Evolutionary conservation across 768 basidiomycete genomes (phyloP), one percentile per base, ranked within the genome.

Genomic region (Macrolepiota dolichaula): DNA sequence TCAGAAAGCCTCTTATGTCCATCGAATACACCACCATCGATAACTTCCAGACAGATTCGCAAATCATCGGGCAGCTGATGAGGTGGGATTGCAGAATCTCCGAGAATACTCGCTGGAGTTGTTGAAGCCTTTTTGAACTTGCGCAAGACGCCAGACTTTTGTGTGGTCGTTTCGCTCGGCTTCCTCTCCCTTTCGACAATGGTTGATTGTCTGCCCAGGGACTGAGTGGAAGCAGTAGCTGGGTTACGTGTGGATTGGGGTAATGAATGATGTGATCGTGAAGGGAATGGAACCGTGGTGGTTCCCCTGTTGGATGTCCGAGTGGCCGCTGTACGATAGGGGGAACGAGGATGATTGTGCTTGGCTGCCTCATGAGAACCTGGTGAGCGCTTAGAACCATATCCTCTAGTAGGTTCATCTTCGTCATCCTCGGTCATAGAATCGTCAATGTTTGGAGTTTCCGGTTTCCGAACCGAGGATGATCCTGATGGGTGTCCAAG

Each of bases 1-100:
- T 91, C 90, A 56, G 87, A 90, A 36, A 99, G 81, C 65, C 87
- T 84, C 66, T 89, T 81, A 73, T 99, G 97, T 1, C 97, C 96
- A 44, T 92, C 88, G 55, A 97, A 79, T 49, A 98, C 92, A 25
- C 92, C 91, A 37, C 85, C 83, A 67, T 94, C 88, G 44, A 96
- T 85, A 12, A 94, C 91, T 70, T 94, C 91, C 6, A 98, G 76
- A 67, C 95, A 95, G 66, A 85, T 81, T 54, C 88, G 84, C 51
- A 99, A 71, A 69, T 96, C 95, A 52, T 94, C 92, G 5, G 97
- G 96, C 6, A 99, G 72, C 59, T 89, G 86, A 69, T 88, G 87
- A 0, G 92, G 90, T 5, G 89, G 81, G 17, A 93, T 78, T 5
- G 84, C 79, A 19, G 59, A 61, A 47, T 80, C 80, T 19, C 79